phyloP scores from a whole-genome alignment of 2,329 filamentous ascomycete genomes.

The Alternaria triticimaculans region DNA sequence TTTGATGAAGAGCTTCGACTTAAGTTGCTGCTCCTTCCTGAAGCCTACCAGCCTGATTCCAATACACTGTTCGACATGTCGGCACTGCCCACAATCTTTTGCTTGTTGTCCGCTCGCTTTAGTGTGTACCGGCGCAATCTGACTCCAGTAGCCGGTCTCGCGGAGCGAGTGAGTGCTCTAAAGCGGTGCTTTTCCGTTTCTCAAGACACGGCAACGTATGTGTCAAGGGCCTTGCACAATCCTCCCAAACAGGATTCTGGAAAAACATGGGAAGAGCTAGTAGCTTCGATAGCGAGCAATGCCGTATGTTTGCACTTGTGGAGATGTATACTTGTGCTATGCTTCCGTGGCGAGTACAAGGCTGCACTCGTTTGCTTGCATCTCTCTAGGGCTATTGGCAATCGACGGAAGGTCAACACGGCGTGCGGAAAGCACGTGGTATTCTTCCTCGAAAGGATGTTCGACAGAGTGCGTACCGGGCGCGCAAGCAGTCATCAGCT shows the following conservation, averaged over 20 bases:
- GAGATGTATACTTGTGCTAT: conserved; percentile 81
- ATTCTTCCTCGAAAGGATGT: conserved; percentile 77
- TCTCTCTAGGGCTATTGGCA: conserved; percentile 72
- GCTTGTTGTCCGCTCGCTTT: conserved; percentile 83
- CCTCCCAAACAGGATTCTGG: conserved; percentile 38
- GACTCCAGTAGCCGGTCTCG: conserved; percentile 69
- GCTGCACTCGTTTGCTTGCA: conserved; percentile 76
- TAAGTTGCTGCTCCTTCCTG: conserved; percentile 77
- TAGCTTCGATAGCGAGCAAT: conserved; percentile 73
- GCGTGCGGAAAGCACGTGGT: conserved; percentile 81
- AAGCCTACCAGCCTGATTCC: conserved; percentile 72
- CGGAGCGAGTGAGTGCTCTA: conserved; percentile 73
- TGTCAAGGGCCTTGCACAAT: conserved; percentile 69
- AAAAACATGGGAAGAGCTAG: conserved; percentile 59
- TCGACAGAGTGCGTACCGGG: conserved; percentile 60
- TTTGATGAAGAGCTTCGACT: conserved; percentile 82
- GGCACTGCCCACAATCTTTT: conserved; percentile 75
- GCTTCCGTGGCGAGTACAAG: conserved; percentile 75
- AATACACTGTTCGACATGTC: conserved; percentile 73
- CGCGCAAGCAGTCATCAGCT: conserved; percentile 49
- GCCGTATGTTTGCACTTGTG: conserved; percentile 85
- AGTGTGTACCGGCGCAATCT: conserved; percentile 90
- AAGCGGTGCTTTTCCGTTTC: conserved; percentile 77
- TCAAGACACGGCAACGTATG: conserved; percentile 77
- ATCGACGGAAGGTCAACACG: conserved; percentile 73